A percentile compares a stretch with the other conserved stretches of the same genome.
Conservation (phyloP, 306 rosid genomes). For the Lupinus albus region DNA sequence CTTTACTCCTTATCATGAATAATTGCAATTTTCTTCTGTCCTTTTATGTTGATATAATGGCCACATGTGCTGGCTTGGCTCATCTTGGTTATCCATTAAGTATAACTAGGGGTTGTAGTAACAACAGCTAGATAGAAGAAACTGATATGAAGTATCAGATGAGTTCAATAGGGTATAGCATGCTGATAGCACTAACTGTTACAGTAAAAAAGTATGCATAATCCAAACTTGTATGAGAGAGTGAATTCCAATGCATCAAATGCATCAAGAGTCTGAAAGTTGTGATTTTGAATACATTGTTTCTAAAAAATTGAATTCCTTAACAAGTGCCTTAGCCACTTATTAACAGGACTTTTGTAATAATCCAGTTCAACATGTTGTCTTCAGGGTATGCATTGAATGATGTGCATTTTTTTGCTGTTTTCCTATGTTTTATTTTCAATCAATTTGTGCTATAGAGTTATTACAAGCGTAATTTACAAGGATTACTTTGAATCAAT, state of each 20-base stretch:
- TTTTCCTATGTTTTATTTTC: neutral
- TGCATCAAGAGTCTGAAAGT: too few relatives aligned
- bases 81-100: constrained; percentile 32
- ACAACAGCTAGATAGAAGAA: neutral
- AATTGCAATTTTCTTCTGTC: too few relatives aligned
- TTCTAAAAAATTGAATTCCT: too few relatives aligned
- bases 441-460: constrained; percentile 51
- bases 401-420: too few relatives aligned
- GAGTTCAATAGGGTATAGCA: constrained; percentile 77
- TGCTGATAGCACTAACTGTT: constrained; percentile 79
- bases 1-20: too few relatives aligned
- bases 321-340: too few relatives aligned
- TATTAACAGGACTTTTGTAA: too few relatives aligned
- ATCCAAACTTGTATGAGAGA: constrained; percentile 38
- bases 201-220: constrained; percentile 79
- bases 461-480: constrained; percentile 85
- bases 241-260: neutral
- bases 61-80: too few relatives aligned
- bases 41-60: too few relatives aligned
- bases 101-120: constrained; percentile 46
- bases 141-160: constrained; percentile 30
- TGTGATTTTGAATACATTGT: too few relatives aligned
- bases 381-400: too few relatives aligned
- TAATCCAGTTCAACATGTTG: neutral
- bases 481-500: constrained; percentile 87